Evolutionary conservation across 345 rosid genomes (phyloP).

Genomic region (Eucalyptus cloeziana): DNA sequence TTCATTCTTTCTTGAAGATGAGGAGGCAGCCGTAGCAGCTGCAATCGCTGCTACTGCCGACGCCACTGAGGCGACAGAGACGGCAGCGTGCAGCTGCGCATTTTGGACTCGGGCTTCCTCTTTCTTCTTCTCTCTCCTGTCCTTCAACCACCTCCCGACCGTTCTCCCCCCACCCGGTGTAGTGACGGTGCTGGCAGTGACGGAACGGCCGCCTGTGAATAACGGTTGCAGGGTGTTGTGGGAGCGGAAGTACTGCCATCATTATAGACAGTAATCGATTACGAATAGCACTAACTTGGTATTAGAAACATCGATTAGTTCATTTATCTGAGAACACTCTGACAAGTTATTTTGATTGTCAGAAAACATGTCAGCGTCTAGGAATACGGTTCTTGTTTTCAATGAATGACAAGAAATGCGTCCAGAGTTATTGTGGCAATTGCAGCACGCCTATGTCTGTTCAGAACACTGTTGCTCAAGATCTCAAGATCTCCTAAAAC

Average conservation of each 20-base stretch:
- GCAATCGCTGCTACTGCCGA: slow-evolving; percentile 82
- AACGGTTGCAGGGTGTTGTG: slow-evolving; percentile 80
- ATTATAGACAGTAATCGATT: background rate
- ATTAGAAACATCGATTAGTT: background rate
- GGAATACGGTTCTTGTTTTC: background rate
- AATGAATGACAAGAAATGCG: background rate
- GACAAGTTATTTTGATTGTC: background rate
- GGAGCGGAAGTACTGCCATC: slow-evolving; percentile 59
- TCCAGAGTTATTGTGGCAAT: background rate
- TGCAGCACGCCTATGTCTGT: background rate
- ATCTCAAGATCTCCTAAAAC: background rate
- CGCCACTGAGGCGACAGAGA: slow-evolving; percentile 90
- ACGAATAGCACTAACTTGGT: background rate
- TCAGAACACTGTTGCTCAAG: background rate
- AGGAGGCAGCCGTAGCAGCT: slow-evolving; percentile 69
- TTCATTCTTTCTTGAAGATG: slow-evolving; percentile 47
- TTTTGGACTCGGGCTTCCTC: slow-evolving; percentile 81
- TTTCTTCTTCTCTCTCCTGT: slow-evolving; percentile 88
- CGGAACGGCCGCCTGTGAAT: slow-evolving; percentile 42
- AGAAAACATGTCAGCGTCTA: background rate
- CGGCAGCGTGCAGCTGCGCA: slow-evolving; percentile 84
- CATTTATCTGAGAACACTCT: background rate
- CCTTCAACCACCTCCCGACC: slow-evolving; percentile 94
- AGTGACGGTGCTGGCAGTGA: slow-evolving; percentile 16
- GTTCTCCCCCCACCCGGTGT: slow-evolving; percentile 72